Evolutionary conservation across 106 monocot genomes (phyloP).

Genomic region (Platanthera zijinensis): DNA sequence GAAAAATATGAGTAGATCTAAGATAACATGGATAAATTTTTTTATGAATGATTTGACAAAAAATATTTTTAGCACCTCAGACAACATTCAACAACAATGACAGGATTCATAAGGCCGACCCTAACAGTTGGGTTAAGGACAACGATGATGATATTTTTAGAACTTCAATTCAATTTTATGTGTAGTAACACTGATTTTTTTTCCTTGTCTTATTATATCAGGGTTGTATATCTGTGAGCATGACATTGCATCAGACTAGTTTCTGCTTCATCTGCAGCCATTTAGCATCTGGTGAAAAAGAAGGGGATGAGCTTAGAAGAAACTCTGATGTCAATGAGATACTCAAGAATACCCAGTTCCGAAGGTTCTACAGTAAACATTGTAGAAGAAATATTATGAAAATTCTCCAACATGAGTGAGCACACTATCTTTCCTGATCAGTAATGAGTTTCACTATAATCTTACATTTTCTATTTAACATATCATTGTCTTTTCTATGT

Average conservation of each 20-base stretch:
- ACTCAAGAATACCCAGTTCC: slow-evolving; percentile 56
- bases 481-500: not conserved
- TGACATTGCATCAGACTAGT: slow-evolving; percentile 63
- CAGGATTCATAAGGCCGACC: too few species aligned
- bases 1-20: too few species aligned
- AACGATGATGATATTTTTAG: not conserved
- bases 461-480: not conserved
- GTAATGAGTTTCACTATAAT: not conserved
- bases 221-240: slow-evolving; percentile 72
- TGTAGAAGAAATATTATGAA: slow-evolving; percentile 36
- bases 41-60: too few species aligned
- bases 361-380: slow-evolving; percentile 34
- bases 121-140: too few species aligned
- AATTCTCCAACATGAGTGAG: slow-evolving; percentile 72
- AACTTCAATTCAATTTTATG: not conserved
- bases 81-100: too few species aligned
- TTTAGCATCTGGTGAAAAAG: slow-evolving; percentile 66
- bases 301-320: slow-evolving; percentile 60
- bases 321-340: slow-evolving; percentile 63
- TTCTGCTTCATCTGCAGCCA: slow-evolving; percentile 70
- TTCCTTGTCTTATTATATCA: slow-evolving; percentile 15
- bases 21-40: too few species aligned
- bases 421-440: not conserved
- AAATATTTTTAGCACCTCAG: too few species aligned
- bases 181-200: not conserved